phyloP scores from a whole-genome alignment of 306 rosid species.

The Mimosa bimucronata region DNA sequence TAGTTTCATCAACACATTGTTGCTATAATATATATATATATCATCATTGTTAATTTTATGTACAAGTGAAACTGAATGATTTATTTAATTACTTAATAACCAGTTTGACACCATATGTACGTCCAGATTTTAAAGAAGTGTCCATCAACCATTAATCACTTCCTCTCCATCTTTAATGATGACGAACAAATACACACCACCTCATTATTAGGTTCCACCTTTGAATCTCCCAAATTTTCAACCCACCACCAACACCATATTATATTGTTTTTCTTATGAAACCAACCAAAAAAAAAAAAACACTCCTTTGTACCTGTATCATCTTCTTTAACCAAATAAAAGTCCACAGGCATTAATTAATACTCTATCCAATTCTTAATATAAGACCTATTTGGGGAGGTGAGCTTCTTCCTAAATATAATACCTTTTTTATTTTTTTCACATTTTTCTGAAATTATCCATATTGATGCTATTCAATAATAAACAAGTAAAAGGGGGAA shows the following conservation, averaged over 20 bases:
- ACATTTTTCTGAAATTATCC: no score
- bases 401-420: no score
- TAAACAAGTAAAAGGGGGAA: no score
- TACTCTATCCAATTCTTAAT: no score
- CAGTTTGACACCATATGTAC: neutral
- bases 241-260: neutral
- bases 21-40: neutral
- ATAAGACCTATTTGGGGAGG: no score
- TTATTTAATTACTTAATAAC: no score
- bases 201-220: neutral
- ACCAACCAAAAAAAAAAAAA: neutral
- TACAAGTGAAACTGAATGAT: neutral
- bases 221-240: constrained; percentile 20
- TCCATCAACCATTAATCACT: constrained; percentile 4
- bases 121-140: neutral
- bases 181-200: neutral
- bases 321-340: neutral
- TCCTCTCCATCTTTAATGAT: neutral
- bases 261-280: neutral
- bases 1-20: neutral
- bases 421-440: no score
- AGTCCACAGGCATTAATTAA: neutral
- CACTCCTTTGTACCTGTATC: neutral
- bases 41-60: neutral
- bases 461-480: no score